Conservation (phyloP, 805 yeast genomes). For the Wickerhamomyces mucosus region DNA sequence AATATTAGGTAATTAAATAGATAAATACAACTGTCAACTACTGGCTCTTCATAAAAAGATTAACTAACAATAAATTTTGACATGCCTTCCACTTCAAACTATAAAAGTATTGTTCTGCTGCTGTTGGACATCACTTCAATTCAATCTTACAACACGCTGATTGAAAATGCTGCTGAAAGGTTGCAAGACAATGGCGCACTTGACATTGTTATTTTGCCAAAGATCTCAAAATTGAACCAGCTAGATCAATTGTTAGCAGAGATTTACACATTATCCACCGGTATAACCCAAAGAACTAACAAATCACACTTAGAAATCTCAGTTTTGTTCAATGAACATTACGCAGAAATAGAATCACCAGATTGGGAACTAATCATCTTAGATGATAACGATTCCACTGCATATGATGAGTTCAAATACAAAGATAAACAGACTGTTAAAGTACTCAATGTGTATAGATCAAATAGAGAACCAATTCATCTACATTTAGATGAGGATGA, state of each 20-base stretch:
- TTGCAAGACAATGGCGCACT: conserved; percentile 6
- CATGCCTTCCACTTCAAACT: no score
- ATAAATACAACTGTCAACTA: no score
- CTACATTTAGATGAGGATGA: conserved; percentile 10
- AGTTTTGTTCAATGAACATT: conserved; percentile 19
- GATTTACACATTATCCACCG: conserved; percentile 13
- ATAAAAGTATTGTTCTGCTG: conserved; percentile 13
- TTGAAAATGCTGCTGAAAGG: conserved; percentile 9
- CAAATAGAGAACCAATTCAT: neutral
- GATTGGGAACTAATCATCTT: conserved; percentile 13
- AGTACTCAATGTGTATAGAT: conserved; percentile 5
- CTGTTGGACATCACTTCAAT: conserved; percentile 10
- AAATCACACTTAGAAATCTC: conserved; percentile 8
- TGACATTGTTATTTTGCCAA: conserved; percentile 12
- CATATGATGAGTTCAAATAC: conserved; percentile 5
- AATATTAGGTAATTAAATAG: no score
- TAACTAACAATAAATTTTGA: no score
- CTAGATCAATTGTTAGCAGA: conserved; percentile 17
- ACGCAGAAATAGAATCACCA: conserved; percentile 9
- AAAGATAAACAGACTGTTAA: conserved; percentile 5
- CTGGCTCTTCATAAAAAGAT: no score
- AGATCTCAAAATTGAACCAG: conserved; percentile 11
- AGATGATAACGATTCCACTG: conserved; percentile 10
- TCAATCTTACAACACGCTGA: conserved; percentile 13
- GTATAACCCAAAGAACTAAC: conserved; percentile 2